Percentiles rank a stretch among this genome's conserved stretches.
These are phyloP conservation scores for Coemansia erecta DNA, from an alignment of 192 early-diverging fungal species.

Conservation along the genomic window DNA sequence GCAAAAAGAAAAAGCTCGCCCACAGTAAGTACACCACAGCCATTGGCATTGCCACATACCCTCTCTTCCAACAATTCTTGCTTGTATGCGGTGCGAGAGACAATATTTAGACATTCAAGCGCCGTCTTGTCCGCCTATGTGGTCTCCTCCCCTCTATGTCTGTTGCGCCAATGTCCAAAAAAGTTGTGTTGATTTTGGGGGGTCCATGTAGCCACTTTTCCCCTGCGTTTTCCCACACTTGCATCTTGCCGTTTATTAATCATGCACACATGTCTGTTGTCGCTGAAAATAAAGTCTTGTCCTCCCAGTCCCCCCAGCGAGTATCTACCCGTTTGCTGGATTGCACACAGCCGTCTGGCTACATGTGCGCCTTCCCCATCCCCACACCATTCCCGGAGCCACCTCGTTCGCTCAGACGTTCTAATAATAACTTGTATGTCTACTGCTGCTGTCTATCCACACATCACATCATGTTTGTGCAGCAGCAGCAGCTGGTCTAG, in stretches of 20 bases:
- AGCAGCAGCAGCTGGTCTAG: too few relatives aligned
- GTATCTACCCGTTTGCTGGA: not conserved
- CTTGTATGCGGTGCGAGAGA: too few relatives aligned
- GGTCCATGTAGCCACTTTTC: not conserved
- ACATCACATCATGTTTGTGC: too few relatives aligned
- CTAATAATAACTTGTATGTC: too few relatives aligned
- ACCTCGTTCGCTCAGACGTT: too few relatives aligned
- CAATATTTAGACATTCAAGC: not conserved
- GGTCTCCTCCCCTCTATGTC: not conserved
- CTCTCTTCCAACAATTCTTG: not conserved
- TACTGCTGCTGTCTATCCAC: too few relatives aligned
- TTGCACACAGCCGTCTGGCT: not conserved
- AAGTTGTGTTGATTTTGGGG: conserved; percentile 1
- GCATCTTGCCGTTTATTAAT: not conserved
- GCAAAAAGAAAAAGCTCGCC: conserved; percentile 53
- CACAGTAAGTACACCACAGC: conserved; percentile 43
- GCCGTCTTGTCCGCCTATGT: not conserved
- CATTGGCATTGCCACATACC: too few relatives aligned
- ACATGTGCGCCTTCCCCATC: too few relatives aligned
- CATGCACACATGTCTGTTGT: not conserved
- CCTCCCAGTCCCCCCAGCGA: not conserved
- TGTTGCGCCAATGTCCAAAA: not conserved
- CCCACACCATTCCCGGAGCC: too few relatives aligned
- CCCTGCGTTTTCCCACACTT: too few relatives aligned
- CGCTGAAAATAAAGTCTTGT: too few relatives aligned